Evolutionary conservation across 2,329 filamentous ascomycete genomes (phyloP).

Genomic region (Alternaria dauci): DNA sequence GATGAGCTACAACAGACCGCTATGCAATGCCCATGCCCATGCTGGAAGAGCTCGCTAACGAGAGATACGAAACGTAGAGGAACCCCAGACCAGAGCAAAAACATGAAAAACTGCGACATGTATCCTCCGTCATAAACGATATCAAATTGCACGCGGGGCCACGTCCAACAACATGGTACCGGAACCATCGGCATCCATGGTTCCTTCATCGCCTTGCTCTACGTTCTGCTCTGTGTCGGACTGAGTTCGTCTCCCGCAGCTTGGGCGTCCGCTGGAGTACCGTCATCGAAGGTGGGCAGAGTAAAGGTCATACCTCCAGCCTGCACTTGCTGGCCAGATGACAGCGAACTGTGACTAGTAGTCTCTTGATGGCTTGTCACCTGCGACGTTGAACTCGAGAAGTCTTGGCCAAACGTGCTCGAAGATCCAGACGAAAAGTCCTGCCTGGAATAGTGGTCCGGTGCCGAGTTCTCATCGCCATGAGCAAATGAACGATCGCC

Average conservation of each 20-base stretch:
- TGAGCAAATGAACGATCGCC: constrained; percentile 6
- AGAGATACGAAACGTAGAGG: neutral
- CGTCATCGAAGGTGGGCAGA: constrained; percentile 29
- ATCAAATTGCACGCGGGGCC: neutral
- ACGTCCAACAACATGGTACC: neutral
- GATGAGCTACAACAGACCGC: constrained; percentile 17
- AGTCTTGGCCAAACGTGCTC: constrained; percentile 6
- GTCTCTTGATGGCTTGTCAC: neutral
- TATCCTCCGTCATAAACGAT: constrained; percentile 1
- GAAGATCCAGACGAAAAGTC: constrained; percentile 12
- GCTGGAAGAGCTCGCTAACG: constrained; percentile 13
- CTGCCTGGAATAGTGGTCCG: constrained; percentile 10
- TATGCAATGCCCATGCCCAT: constrained; percentile 32
- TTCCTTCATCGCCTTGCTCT: constrained; percentile 5
- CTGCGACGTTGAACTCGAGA: constrained; percentile 12
- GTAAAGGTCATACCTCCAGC: constrained; percentile 30
- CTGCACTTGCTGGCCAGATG: constrained; percentile 17
- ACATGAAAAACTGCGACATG: neutral
- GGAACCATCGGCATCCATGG: constrained; percentile 1
- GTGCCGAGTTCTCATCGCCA: constrained; percentile 1
- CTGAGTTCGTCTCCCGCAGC: constrained; percentile 16
- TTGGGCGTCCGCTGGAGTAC: neutral
- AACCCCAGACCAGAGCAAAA: neutral
- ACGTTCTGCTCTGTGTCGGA: constrained; percentile 19
- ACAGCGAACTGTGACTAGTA: neutral